Percentiles rank a stretch among this genome's conserved stretches.
Conservation (phyloP, 2,329 filamentous ascomycete genomes). For the Venturia pyrina region DNA sequence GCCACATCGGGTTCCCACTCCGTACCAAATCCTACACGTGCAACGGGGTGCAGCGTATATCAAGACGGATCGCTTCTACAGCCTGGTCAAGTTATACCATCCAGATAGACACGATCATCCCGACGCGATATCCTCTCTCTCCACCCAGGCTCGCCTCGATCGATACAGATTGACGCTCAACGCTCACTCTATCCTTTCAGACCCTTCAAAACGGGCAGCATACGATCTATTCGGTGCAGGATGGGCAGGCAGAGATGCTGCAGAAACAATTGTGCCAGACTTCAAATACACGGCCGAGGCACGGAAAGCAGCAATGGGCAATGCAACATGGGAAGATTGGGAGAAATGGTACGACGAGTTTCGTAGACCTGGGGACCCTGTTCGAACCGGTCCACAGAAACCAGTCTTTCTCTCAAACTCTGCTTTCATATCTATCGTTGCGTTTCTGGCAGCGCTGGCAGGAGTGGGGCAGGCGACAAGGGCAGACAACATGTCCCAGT, state of each 20-base stretch:
- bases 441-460: slow-evolving; percentile 58
- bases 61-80: slow-evolving; percentile 70
- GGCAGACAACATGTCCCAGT: slow-evolving; percentile 51
- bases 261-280: slow-evolving; percentile 18
- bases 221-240: slow-evolving; percentile 78
- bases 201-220: slow-evolving; percentile 64
- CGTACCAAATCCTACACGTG: slow-evolving; percentile 77
- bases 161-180: slow-evolving; percentile 82
- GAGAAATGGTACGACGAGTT: slow-evolving; percentile 44
- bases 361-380: slow-evolving; percentile 49
- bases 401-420: slow-evolving; percentile 66
- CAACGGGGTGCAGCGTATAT: slow-evolving; percentile 58
- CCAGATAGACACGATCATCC: slow-evolving; percentile 55
- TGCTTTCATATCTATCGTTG: slow-evolving; percentile 63
- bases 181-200: slow-evolving; percentile 79
- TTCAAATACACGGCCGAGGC: slow-evolving; percentile 6
- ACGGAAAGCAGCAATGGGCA: slow-evolving; percentile 40
- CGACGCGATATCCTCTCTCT: slow-evolving; percentile 27
- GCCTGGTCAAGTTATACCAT: slow-evolving; percentile 92
- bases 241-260: slow-evolving; percentile 43
- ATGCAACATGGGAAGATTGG: slow-evolving; percentile 98
- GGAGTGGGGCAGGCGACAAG: slow-evolving; percentile 63
- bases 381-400: slow-evolving; percentile 17
- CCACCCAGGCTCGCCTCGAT: slow-evolving; percentile 56
- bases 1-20: slow-evolving; percentile 47